Evolutionary conservation across 2,329 filamentous ascomycete species (phyloP).

Genomic region (Lachnum nothofagi): DNA sequence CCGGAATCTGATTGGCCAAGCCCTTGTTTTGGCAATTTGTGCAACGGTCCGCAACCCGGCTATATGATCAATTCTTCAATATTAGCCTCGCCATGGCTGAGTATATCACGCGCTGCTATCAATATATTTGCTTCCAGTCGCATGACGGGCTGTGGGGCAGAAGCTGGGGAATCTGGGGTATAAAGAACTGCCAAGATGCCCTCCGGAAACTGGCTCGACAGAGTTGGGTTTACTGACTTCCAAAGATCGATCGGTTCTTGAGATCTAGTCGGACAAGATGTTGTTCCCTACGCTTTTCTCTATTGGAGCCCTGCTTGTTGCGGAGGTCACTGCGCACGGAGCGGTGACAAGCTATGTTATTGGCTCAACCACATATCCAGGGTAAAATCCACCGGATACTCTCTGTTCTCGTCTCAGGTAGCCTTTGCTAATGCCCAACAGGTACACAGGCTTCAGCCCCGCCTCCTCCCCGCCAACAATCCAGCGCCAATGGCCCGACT

Average conservation of each 20-base stretch:
- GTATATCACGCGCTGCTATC: conserved; percentile 10
- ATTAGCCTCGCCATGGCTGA: conserved; percentile 10
- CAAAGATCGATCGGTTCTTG: neutral
- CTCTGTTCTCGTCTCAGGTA: neutral
- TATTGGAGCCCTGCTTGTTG: conserved; percentile 30
- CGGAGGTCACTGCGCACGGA: conserved; percentile 34
- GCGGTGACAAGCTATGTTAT: conserved; percentile 46
- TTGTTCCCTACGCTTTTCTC: conserved; percentile 34
- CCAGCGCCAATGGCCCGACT: conserved; percentile 53
- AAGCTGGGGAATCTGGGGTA: conserved; percentile 12
- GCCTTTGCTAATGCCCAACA: neutral
- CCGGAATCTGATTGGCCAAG: neutral
- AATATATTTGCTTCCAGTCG: conserved; percentile 13
- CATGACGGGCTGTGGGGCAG: conserved; percentile 18
- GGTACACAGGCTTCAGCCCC: conserved; percentile 44
- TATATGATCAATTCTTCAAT: conserved; percentile 1
- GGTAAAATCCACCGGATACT: conserved; percentile 29
- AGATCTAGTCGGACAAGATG: conserved; percentile 28
- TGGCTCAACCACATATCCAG: conserved; percentile 39
- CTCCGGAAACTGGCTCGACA: neutral
- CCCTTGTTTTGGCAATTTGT: conserved; percentile 11
- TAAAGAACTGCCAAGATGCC: conserved; percentile 10
- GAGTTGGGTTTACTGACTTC: neutral
- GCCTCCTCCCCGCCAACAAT: conserved; percentile 46
- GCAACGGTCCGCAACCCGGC: conserved; percentile 3